Evolutionary conservation across 306 rosid species (phyloP).

Genomic region (Prosopis cineraria): DNA sequence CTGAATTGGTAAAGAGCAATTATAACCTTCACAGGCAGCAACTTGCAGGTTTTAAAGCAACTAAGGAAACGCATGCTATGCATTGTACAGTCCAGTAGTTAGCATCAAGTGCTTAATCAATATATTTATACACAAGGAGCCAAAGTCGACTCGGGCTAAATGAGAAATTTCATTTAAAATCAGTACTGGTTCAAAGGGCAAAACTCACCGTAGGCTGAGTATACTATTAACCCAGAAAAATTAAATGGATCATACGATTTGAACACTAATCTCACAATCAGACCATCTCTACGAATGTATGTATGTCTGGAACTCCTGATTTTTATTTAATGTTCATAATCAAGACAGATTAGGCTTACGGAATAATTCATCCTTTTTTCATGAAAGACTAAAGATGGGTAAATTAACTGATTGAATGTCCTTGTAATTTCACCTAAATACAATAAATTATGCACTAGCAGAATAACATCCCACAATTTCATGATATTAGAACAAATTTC

Average conservation of each 20-base stretch:
- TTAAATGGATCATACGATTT: not conserved
- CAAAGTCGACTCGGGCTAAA: not conserved
- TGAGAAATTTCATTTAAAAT: not conserved
- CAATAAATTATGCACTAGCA: slow-evolving; percentile 5
- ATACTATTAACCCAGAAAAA: not conserved
- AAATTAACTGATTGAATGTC: not conserved
- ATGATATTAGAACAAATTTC: slow-evolving; percentile 14
- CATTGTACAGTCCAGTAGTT: not conserved
- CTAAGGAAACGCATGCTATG: slow-evolving; percentile 7
- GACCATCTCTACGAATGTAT: not conserved
- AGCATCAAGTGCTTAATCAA: slow-evolving; percentile 27
- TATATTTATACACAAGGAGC: not conserved
- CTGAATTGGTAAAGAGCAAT: not conserved
- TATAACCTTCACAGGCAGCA: slow-evolving; percentile 1
- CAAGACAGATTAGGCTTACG: not conserved
- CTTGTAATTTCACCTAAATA: not conserved
- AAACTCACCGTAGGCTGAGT: not conserved
- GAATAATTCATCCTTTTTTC: not conserved
- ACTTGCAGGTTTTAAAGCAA: slow-evolving; percentile 10
- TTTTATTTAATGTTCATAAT: slow-evolving; percentile 10
- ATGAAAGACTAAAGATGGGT: not conserved
- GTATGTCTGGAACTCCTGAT: not conserved
- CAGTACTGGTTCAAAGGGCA: not conserved
- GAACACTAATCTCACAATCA: not conserved
- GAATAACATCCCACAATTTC: slow-evolving; percentile 21